phyloP scores from a whole-genome alignment of 139 green algal genomes.

The Chlamydomonas sp. region DNA sequence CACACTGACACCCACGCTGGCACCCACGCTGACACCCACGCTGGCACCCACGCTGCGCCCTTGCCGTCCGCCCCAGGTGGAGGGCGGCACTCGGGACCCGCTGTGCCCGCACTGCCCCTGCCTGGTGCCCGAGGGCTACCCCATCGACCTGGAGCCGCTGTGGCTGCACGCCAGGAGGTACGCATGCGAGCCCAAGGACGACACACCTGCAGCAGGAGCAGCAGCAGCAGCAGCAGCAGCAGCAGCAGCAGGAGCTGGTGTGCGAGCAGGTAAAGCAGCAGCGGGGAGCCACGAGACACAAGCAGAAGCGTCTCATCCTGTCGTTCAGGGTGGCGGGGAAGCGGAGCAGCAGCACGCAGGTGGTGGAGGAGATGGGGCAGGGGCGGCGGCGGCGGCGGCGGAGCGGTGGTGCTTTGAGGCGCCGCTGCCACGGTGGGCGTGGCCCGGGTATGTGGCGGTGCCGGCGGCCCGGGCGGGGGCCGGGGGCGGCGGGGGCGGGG shows the following conservation, averaged over 20 bases:
- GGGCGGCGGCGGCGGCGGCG: background rate
- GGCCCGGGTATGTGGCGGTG: constrained; percentile 37
- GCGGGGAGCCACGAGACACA: background rate
- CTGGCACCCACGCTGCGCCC: too few relatives aligned
- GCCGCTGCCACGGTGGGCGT: constrained; percentile 73
- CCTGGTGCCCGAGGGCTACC: constrained; percentile 59
- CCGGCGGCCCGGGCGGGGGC: background rate
- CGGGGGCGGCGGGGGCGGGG: background rate
- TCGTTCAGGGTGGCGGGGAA: background rate
- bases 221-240: background rate
- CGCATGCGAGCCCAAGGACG: background rate
- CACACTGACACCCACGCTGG: too few relatives aligned
- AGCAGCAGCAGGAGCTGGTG: background rate
- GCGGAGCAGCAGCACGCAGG: background rate
- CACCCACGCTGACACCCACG: too few relatives aligned
- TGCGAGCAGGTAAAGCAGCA: background rate
- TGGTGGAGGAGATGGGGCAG: constrained; percentile 37
- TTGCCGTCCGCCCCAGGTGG: constrained; percentile 31
- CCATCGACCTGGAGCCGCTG: constrained; percentile 71
- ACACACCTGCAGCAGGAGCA: background rate
- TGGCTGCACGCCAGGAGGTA: constrained; percentile 84
- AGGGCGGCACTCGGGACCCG: constrained; percentile 15
- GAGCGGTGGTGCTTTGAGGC: constrained; percentile 64
- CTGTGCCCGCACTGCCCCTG: constrained; percentile 67
- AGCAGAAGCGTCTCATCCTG: background rate